Evolutionary conservation across 495 filamentous ascomycete species (phyloP).

Genomic region (Penicillium samsonianum): DNA sequence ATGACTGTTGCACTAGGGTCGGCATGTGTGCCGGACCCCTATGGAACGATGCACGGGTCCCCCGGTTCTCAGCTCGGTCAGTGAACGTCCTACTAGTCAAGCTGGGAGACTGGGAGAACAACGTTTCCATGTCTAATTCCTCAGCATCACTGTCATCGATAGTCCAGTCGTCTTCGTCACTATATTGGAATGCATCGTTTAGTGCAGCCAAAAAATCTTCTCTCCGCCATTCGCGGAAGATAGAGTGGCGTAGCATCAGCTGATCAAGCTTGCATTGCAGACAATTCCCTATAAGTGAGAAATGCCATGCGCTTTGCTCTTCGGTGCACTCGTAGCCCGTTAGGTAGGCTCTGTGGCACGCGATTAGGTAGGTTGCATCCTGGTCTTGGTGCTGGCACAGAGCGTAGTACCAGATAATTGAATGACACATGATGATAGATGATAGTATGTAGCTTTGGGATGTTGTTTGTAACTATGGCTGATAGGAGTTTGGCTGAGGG

Average conservation of each 20-base stretch:
- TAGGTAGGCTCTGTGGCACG: slow-evolving; percentile 23
- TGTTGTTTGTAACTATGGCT: background rate
- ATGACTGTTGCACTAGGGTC: background rate
- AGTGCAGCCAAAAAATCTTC: background rate
- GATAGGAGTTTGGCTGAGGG: background rate
- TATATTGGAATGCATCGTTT: background rate
- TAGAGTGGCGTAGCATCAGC: background rate
- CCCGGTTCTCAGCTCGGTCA: background rate
- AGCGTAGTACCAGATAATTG: slow-evolving; percentile 33
- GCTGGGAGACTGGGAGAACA: background rate
- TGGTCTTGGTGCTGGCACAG: slow-evolving; percentile 27
- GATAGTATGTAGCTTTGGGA: background rate
- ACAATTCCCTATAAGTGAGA: background rate
- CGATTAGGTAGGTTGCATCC: slow-evolving; percentile 16
- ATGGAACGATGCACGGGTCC: too few species aligned
- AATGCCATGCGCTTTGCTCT: background rate
- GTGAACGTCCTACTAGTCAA: background rate
- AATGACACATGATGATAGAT: slow-evolving; percentile 35
- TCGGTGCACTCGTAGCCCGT: slow-evolving; percentile 26
- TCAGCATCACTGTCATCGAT: background rate
- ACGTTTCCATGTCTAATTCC: background rate
- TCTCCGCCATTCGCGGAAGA: background rate
- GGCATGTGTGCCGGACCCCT: background rate
- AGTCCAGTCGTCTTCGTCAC: background rate
- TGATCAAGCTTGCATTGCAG: background rate